Evolutionary conservation across 495 filamentous ascomycete species (phyloP), one percentile per base, ranked within the genome.

Genomic region (Antarctomyces pellizariae): DNA sequence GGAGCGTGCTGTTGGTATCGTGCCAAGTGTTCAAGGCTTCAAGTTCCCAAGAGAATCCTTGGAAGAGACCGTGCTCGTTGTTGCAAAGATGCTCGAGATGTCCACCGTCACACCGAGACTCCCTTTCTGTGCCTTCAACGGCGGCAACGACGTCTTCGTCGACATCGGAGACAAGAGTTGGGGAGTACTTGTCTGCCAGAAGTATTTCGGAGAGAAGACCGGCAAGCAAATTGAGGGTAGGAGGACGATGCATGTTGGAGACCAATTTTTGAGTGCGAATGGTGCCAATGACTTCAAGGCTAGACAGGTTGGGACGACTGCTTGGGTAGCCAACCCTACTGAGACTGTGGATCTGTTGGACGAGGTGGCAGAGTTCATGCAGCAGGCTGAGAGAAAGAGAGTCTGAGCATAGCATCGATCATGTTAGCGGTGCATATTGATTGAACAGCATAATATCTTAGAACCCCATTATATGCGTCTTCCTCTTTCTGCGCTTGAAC

Each of bases 111-210:
- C 71, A 0, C 49, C 56, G 9, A 47, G 65, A 3, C 52, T 99
- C 11, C 86, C 89, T 1, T 99, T 99, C 43, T 99, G 89, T 43
- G 89, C 86, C 13, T 99, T 99, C 54, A 95, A 99, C 46, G 86
- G 80, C 13, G 83, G 84, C 5, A 83, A 89, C 31, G 82, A 95
- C 43, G 79, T 93, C 13, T 99, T 99, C 43, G 84, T 99, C 19
- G 89, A 99, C 49, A 93, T 99, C 38, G 89, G 89, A 25, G 89
- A 99, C 47, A 99, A 99, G 45, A 74, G 72, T 21, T 84, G 78
- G 70, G 89, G 89, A 32, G 89, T 99, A 13, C 54, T 75, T 7
- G 78, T 75, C 0, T 91, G 79, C 31, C 86, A 95, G 53, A 57
- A 64, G n/a, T 99, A 80, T 52, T 90, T 95, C 39, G 76, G 71